Conservation (phyloP, 1,139 yeast species). For the Lodderomyces metapsilosis region DNA sequence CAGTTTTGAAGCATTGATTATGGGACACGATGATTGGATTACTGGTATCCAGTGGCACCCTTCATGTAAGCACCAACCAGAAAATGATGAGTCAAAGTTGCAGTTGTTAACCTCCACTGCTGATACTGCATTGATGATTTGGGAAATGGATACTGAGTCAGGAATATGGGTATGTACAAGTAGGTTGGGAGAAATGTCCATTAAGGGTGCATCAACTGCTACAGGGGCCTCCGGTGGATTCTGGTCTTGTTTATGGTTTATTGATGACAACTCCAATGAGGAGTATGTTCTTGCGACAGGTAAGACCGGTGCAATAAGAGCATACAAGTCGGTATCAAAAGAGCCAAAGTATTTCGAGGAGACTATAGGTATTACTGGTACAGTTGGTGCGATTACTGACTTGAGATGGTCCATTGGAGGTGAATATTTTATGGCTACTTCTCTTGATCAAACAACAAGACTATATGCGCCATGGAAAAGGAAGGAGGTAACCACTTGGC, state of each 20-base stretch:
- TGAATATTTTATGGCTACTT: conserved; percentile 67
- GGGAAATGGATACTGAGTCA: conserved; percentile 85
- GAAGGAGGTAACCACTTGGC: conserved; percentile 53
- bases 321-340: conserved; percentile 52
- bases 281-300: conserved; percentile 76
- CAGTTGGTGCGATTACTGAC: conserved; percentile 73
- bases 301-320: conserved; percentile 89
- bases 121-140: conserved; percentile 91
- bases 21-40: conserved; percentile 99
- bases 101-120: conserved; percentile 84
- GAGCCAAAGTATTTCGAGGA: conserved; percentile 50
- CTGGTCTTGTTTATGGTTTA: conserved; percentile 86
- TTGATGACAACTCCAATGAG: conserved; percentile 28
- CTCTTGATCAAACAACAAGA: conserved; percentile 92
- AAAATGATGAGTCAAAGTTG: conserved; percentile 30
- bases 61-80: conserved; percentile 11
- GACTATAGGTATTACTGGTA: conserved; percentile 69
- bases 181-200: conserved; percentile 86
- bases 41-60: conserved; percentile 84
- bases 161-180: conserved; percentile 88
- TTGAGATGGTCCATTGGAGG: conserved; percentile 75
- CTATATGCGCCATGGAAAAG: conserved; percentile 63
- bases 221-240: conserved; percentile 98
- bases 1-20: conserved; percentile 85
- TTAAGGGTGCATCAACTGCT: conserved; percentile 97